Evolutionary conservation across 2,329 filamentous ascomycete genomes (phyloP), one percentile per base, ranked within the genome.

Genomic region (Fusarium verticillioides): DNA sequence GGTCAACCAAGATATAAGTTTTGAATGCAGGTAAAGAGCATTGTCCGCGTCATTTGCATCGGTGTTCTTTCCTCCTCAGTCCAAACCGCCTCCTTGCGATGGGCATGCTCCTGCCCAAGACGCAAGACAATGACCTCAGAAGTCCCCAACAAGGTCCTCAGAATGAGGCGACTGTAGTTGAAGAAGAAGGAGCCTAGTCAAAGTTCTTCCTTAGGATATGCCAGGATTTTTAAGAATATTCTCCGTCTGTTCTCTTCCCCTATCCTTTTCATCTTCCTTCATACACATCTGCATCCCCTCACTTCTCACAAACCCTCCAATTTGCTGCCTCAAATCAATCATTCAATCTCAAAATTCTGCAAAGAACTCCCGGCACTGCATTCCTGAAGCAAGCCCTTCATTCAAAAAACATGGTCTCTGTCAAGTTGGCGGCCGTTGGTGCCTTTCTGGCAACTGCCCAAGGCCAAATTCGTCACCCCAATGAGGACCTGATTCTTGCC

Each of bases 401-500:
- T 11, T 18, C 58, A 42, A 47, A 42, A 42, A 70, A 16, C 34
- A 82, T 82, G 80, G 34, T 75, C 46, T 36, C 53, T 23, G 57
- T 52, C 60, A 81, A 79, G 63, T 43, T 79, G 46, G 59, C 74
- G 32, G 72, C 70, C 60, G 39, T 79, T 32, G 58, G 79, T 18
- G 65, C 76, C 43, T 61, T 82, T 15, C 30, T 77, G 44, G 60
- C 70, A 37, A 40, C 73, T 16, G 63, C 56, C 28, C 62, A 69
- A 19, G 77, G 75, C 52, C 75, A 82, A 58, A 49, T 70, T 37
- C 75, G 76, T 60, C 75, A 79, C 40, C 75, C 76, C 39, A 77
- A 80, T 19, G 82, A 82, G 69, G 79, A 84, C 21, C 81, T 84
- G 43, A 78, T 84, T 43, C 80, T 84, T 52, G 83, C 82, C 36